Base-by-base conservation (phyloP, 805 yeast species). In the Yarrowia sp. region DNA sequence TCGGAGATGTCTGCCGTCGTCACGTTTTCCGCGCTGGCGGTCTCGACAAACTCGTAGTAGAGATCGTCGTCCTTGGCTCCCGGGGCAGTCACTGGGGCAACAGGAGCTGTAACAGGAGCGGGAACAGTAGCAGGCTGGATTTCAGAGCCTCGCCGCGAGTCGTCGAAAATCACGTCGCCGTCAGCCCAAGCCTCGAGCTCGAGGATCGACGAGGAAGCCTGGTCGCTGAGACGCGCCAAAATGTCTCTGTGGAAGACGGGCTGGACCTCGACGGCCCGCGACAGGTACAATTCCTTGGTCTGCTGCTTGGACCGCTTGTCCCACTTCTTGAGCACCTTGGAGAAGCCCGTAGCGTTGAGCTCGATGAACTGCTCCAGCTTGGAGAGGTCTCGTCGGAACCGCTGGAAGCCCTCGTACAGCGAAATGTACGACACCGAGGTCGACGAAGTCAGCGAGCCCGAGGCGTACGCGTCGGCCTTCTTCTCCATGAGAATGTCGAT, bases 301-400 rank as follows among this genome's bases (percentile, higher is more conserved):
- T 90, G 96, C 2, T 97, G 89, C 70, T 93, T 91, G 21, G 97
- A 90, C 65, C 97, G 80, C 74, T 94, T 94, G 75, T 94, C 99
- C 99, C 99, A 94, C 76, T 94, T 94, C 73, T 94, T 94, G 69
- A 94, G 81, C 27, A 90, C 97, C 75, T 94, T 94, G 21, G 96
- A 86, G 74, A 94, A 94, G 13, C 99, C 99, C 0, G 96, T 90
- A 69, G 92, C 97, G 72, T 94, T 94, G 63, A 94, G 79, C 73
- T 92, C 97, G 38, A 94, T 90, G 74, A 89, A 94, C 73, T 93
- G 97, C 71, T 94, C 97, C 25, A 94, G 78, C 63, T 96, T 81
- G 65, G 88, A 88, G 65, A 94, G 77, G 73, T 94, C 98, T 67
- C 91, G 88, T 60, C 96, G 87, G 68, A 90, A 90, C 68, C 94